Evolutionary conservation across 1,284 basidiomycete genomes (phyloP).

Genomic region (Moesziomyces sp.): DNA sequence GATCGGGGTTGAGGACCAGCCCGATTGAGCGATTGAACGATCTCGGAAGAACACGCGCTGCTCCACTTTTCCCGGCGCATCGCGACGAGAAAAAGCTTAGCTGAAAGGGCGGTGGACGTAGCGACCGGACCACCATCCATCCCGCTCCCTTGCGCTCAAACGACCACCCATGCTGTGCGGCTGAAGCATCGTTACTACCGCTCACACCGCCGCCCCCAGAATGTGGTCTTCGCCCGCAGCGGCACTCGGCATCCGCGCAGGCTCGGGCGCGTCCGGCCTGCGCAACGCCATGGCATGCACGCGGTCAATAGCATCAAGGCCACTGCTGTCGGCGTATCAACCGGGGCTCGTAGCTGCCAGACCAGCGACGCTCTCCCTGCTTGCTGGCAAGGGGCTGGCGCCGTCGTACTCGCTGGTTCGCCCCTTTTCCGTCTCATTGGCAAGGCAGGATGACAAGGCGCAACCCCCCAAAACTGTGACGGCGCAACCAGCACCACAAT

Average conservation of each 20-base stretch:
- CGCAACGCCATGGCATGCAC: background rate
- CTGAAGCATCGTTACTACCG: background rate
- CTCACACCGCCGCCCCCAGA: background rate
- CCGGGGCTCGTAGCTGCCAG: too few relatives aligned
- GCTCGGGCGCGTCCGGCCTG: background rate
- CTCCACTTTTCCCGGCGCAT: background rate
- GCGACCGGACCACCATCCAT: background rate
- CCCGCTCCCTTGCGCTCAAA: too few relatives aligned
- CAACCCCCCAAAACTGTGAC: background rate
- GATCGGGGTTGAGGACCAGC: too few relatives aligned
- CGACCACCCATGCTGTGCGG: background rate
- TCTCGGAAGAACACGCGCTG: background rate
- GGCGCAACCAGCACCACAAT: background rate
- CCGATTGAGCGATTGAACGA: background rate
- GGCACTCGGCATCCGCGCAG: background rate
- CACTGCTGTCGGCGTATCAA: background rate
- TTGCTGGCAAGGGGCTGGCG: background rate
- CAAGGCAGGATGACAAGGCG: background rate
- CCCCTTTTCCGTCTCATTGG: background rate
- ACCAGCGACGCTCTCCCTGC: background rate
- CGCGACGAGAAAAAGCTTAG: conserved; percentile 1
- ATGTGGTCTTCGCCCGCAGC: background rate
- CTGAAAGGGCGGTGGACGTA: background rate
- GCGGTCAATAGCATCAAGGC: background rate
- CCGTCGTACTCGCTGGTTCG: background rate